Conservation (phyloP, 805 yeast species). For the Pichia exigua region DNA sequence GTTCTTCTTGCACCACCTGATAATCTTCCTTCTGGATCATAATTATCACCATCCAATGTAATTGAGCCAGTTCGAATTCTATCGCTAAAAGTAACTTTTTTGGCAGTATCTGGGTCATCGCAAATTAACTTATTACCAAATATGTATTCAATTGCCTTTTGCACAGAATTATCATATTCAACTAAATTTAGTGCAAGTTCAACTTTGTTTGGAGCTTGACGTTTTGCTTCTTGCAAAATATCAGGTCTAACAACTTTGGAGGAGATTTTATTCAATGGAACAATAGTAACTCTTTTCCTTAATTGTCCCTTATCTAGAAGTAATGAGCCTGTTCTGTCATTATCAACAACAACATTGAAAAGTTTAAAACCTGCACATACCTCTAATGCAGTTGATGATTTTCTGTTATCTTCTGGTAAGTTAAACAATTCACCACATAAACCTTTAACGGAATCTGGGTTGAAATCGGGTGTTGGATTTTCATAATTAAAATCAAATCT, state of each 20-base stretch:
- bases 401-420: constrained; percentile 45
- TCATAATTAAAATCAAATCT: constrained; percentile 70
- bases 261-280: constrained; percentile 82
- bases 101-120: constrained; percentile 80
- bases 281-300: constrained; percentile 77
- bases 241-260: constrained; percentile 47
- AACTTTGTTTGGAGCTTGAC: constrained; percentile 74
- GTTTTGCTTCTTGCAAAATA: constrained; percentile 57
- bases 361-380: constrained; percentile 90
- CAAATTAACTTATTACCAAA: constrained; percentile 90
- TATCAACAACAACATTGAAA: constrained; percentile 86
- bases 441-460: constrained; percentile 66
- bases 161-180: constrained; percentile 61
- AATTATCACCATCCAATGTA: constrained; percentile 86
- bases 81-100: constrained; percentile 80
- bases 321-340: constrained; percentile 75
- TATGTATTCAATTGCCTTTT: constrained; percentile 81
- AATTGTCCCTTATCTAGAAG: constrained; percentile 72
- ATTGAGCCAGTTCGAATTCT: constrained; percentile 73
- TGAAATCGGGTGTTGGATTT: constrained; percentile 54
- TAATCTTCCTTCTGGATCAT: constrained; percentile 92
- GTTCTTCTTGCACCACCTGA: constrained; percentile 86
- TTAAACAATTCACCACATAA: constrained; percentile 80
- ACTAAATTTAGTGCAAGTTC: constrained; percentile 82
- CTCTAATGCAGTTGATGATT: constrained; percentile 77